Conservation (phyloP, 78 protist genomes). For the Speleostelium caveatum region DNA sequence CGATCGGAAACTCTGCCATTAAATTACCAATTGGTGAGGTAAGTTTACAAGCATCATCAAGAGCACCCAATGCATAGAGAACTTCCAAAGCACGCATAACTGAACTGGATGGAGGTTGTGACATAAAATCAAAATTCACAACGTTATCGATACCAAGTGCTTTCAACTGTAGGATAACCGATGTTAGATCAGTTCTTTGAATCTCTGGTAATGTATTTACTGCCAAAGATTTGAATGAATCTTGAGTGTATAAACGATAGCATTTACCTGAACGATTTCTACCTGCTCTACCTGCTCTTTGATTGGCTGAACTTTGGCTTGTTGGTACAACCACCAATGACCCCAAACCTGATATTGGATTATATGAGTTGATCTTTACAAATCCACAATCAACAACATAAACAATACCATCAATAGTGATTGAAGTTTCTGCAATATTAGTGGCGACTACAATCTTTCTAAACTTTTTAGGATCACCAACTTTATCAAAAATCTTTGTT, state of each 20-base stretch:
- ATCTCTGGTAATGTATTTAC: slow-evolving; percentile 89
- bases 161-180: slow-evolving; percentile 87
- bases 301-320: slow-evolving; percentile 89
- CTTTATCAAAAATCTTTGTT: slow-evolving; percentile 57
- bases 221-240: not conserved
- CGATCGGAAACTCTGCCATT: slow-evolving; percentile 92
- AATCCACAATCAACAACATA: slow-evolving; percentile 97
- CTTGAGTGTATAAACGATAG: slow-evolving; percentile 79
- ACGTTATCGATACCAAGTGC: slow-evolving; percentile 92
- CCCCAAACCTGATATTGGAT: slow-evolving; percentile 91
- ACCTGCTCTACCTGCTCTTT: slow-evolving; percentile 98
- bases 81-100: slow-evolving; percentile 67
- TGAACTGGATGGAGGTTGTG: slow-evolving; percentile 89
- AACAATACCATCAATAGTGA: slow-evolving; percentile 96
- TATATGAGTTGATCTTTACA: slow-evolving; percentile 88
- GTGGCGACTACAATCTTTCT: slow-evolving; percentile 96
- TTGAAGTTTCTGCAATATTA: slow-evolving; percentile 97
- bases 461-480: slow-evolving; percentile 33
- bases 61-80: slow-evolving; percentile 92
- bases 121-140: slow-evolving; percentile 87
- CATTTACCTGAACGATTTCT: slow-evolving; percentile 87
- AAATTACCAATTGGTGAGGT: slow-evolving; percentile 83
- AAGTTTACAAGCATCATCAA: slow-evolving; percentile 70
- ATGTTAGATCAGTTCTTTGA: slow-evolving; percentile 81
- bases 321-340: slow-evolving; percentile 91